A percentile compares a stretch with the other conserved stretches of the same genome.
These are phyloP conservation scores for Raddia guianensis DNA, from an alignment of 176 grass and related monocot genomes.

Conservation along the genomic window DNA sequence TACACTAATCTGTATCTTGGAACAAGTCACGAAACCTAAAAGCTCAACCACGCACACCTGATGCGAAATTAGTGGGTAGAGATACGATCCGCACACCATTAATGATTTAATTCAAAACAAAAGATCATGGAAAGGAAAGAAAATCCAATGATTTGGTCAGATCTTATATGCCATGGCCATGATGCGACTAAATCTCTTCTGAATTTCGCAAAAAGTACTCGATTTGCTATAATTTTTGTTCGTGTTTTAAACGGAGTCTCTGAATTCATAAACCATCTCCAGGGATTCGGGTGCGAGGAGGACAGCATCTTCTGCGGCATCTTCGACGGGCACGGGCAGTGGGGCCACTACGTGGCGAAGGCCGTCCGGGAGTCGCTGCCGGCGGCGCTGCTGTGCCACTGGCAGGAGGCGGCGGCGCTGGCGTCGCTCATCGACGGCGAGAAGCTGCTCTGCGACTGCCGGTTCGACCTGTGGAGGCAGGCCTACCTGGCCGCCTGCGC, in stretches of 20 bases:
- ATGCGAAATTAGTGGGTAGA: not conserved
- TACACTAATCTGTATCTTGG: slow-evolving; percentile 27
- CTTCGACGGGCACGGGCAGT: slow-evolving; percentile 90
- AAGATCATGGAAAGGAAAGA: not conserved
- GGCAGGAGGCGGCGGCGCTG: slow-evolving; percentile 74
- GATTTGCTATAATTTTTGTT: not conserved
- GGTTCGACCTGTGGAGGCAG: slow-evolving; percentile 73
- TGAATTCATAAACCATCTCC: not conserved
- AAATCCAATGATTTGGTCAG: not conserved
- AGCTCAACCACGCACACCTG: slow-evolving; percentile 1
- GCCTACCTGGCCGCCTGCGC: slow-evolving; percentile 56
- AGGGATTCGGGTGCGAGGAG: slow-evolving; percentile 89
- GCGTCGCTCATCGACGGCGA: slow-evolving; percentile 62
- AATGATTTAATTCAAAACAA: not conserved
- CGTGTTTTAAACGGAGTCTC: not conserved
- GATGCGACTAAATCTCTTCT: not conserved
- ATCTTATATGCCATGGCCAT: not conserved
- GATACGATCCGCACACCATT: not conserved
- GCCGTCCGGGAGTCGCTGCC: slow-evolving; percentile 67
- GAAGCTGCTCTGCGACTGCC: slow-evolving; percentile 51
- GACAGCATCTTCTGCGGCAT: slow-evolving; percentile 79
- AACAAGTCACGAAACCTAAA: slow-evolving; percentile 4
- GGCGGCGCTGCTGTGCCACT: slow-evolving; percentile 70
- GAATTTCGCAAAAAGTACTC: not conserved
- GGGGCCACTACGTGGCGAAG: slow-evolving; percentile 97